Evolutionary conservation across 768 basidiomycete genomes (phyloP).

Genomic region (Leccinum variicolor): DNA sequence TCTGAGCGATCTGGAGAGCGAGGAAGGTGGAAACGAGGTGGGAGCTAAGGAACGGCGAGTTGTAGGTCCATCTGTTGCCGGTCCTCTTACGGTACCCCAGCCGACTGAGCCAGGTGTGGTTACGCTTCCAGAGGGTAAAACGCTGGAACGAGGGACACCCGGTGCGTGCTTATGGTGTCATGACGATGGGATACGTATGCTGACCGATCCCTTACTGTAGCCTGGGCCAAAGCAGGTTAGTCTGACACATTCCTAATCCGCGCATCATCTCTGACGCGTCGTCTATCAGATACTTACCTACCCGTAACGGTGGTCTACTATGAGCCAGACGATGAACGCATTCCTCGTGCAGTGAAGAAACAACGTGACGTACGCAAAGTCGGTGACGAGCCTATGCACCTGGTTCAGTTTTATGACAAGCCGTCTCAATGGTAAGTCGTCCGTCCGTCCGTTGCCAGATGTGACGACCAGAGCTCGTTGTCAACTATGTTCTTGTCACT

Average conservation of each 20-base stretch:
- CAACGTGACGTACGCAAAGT: slow-evolving; percentile 31
- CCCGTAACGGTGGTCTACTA: slow-evolving; percentile 75
- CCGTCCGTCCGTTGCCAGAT: neutral
- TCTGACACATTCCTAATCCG: neutral
- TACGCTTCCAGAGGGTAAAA: slow-evolving; percentile 33
- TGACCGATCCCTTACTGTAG: slow-evolving; percentile 33
- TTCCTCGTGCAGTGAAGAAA: slow-evolving; percentile 44
- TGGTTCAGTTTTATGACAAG: slow-evolving; percentile 82
- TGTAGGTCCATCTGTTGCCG: slow-evolving; percentile 3
- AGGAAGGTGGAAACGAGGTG: slow-evolving; percentile 13
- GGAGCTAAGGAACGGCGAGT: slow-evolving; percentile 8
- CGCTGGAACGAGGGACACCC: slow-evolving; percentile 56
- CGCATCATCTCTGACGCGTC: slow-evolving; percentile 7
- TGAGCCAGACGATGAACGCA: slow-evolving; percentile 52
- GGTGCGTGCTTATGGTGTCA: slow-evolving; percentile 40
- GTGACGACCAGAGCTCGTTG: too few species aligned
- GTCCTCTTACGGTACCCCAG: slow-evolving; percentile 6
- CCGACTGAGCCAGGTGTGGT: slow-evolving; percentile 28
- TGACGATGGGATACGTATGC: neutral
- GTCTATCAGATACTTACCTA: slow-evolving; percentile 54
- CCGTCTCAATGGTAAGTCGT: slow-evolving; percentile 53
- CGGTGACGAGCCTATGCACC: slow-evolving; percentile 45
- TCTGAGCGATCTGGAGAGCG: slow-evolving; percentile 41
- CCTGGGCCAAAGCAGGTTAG: slow-evolving; percentile 82
- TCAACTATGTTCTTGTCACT: neutral